Base-by-base conservation (phyloP, 768 basidiomycete species). In the Coprinopsis marcescibilis region DNA sequence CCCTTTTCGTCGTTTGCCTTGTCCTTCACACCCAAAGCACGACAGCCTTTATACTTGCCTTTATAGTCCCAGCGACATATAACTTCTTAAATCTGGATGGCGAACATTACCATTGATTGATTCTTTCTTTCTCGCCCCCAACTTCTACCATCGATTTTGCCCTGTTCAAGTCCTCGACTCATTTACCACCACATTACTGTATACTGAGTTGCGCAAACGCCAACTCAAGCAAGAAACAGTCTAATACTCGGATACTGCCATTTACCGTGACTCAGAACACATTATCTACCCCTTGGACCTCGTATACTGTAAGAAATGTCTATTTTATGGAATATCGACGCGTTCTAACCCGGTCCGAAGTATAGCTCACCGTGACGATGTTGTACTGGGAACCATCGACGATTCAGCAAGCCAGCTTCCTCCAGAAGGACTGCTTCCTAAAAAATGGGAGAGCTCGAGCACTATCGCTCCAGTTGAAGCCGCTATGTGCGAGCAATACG, bases 31-130 rank as follows among this genome's bases (percentile, higher is more conserved):
- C 41, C 41, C 41, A 30, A 43, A 43, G 30, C 4, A 27, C 26
- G 30, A 26, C 24, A 29, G 41, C 41, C 41, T 43, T 43, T 43
- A 43, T 43, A 26, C 41, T 43, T 43, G 41, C 41, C 41, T 43
- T 43, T 43, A 26, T 43, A 30, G 41, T 40, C 41, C 26, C 14
- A 17, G 19, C 6, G 25, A 43, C 21, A 43, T 43, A 43, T 43
- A 43, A 32, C n/a, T n/a, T 40, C 38, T 23, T 8, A 24, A 11
- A 7, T 4, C 25, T 26, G 27, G 24, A 43, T 30, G 41, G 35
- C 4, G 11, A 17, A 43, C 26, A 8, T 7, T 17, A 27, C 26
- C n/a, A 27, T 43, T 12, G 41, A 43, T 40, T 40, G 41, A 43
- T 30, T 43, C 24, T 27, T 27, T 27, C 41, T n/a, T 43, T 40